A percentile compares a stretch with the other conserved stretches of the same genome.
Evolutionary conservation across 1,284 basidiomycete species (phyloP).

Genomic region (Leccinum pachyderme): DNA sequence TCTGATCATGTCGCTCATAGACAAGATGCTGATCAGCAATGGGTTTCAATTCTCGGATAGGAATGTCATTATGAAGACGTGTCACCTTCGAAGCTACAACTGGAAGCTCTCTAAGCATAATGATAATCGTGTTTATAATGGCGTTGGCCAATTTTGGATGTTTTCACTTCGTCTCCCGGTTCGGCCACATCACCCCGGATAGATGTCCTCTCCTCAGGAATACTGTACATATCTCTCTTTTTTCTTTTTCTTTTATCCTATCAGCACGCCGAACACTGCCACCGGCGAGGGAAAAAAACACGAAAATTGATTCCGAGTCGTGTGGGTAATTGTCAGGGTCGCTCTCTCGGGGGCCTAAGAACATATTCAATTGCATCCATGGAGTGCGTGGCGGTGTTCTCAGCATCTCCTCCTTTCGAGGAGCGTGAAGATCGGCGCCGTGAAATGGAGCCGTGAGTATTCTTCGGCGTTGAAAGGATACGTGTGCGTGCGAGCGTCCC

Average conservation of each 20-base stretch:
- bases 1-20: background rate
- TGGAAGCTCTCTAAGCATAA: no score
- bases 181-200: background rate
- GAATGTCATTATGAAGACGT: background rate
- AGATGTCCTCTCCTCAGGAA: background rate
- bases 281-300: background rate
- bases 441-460: background rate
- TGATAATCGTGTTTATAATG: no score
- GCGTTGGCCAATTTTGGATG: background rate
- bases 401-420: background rate
- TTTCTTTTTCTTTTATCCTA: background rate
- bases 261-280: background rate
- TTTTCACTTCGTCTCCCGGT: background rate
- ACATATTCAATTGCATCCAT: background rate
- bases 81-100: background rate
- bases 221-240: background rate
- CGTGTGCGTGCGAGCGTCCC: background rate
- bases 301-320: background rate
- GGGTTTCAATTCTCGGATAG: no score
- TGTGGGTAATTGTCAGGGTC: background rate
- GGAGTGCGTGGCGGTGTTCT: background rate
- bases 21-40: background rate
- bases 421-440: background rate
- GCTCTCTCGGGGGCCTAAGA: background rate
- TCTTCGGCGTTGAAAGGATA: background rate